Conservation (phyloP, 1,284 basidiomycete species). For the Cryptococcus amylolentus region DNA sequence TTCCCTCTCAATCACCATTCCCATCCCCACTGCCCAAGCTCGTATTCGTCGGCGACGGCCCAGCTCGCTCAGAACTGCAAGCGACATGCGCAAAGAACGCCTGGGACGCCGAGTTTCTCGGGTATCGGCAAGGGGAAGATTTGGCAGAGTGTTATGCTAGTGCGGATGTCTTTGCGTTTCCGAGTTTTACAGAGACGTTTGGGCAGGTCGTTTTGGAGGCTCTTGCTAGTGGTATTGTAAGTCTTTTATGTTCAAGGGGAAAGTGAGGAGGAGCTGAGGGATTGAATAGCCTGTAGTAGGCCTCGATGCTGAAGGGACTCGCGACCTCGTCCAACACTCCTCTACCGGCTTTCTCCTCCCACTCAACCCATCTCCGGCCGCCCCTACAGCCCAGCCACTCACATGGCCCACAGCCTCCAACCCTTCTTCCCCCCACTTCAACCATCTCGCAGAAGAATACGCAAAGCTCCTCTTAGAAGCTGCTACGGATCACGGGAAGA, state of each 20-base stretch:
- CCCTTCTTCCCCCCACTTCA: slow-evolving; percentile 43
- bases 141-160: slow-evolving; percentile 54
- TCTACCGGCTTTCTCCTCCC: slow-evolving; percentile 52
- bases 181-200: slow-evolving; percentile 57
- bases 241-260: slow-evolving; percentile 3
- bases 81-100: slow-evolving; percentile 49
- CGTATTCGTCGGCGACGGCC: slow-evolving; percentile 59
- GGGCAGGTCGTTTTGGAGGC: slow-evolving; percentile 60
- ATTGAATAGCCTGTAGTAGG: slow-evolving; percentile 54
- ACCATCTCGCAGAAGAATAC: slow-evolving; percentile 48
- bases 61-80: slow-evolving; percentile 53
- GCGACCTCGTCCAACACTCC: slow-evolving; percentile 55
- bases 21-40: slow-evolving; percentile 49
- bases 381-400: background rate
- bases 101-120: slow-evolving; percentile 55
- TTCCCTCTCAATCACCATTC: slow-evolving; percentile 9
- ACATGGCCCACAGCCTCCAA: slow-evolving; percentile 45
- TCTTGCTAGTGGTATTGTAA: slow-evolving; percentile 54
- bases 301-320: slow-evolving; percentile 58
- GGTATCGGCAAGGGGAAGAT: slow-evolving; percentile 51
- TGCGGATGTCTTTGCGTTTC: slow-evolving; percentile 58
- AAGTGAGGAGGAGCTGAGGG: background rate
- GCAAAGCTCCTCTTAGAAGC: slow-evolving; percentile 50
- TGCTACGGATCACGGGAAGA: slow-evolving; percentile 42
- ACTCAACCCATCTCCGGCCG: slow-evolving; percentile 24